Base-by-base conservation (phyloP, 345 rosid genomes). In the Arabis alpina region DNA sequence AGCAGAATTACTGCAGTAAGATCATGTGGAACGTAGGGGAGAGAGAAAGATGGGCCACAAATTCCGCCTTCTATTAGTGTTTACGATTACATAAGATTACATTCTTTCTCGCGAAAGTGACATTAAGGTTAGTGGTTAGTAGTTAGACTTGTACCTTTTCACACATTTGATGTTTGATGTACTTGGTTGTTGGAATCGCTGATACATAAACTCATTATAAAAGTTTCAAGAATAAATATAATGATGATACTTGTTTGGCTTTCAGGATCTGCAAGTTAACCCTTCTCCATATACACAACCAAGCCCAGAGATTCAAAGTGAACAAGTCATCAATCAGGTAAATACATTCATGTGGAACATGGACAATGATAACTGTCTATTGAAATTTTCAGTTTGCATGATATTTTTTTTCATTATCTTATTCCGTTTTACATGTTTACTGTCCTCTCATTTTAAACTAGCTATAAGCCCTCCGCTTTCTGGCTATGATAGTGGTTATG, bases 41-140 rank as follows among this genome's bases (percentile, higher is more conserved):
- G 89, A 41, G 85, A 80, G 81, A 83, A 79, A 60, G 86, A 82
- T 79, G 87, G 81, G 4, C 81, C 83, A 2, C 83, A 86, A 49
- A 59, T 87, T 70, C 84, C 83, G 2, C 61, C 85, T 1, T 70
- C 71, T 76, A 83, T 85, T 68, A 80, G 47, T 67, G 79, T 79
- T 42, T 87, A 77, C 71, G 85, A 82, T 34, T 86, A n/a, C n/a
- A n/a, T n/a, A n/a, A n/a, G n/a, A n/a, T n/a, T n/a, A 71, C 82
- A 78, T 86, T 80, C 79, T 87, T 3, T 85, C 85, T 19, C 86
- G 88, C 1, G 89, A 86, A 73, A 85, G 82, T 60, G 89, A 83
- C 48, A 83, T 87, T 52, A 79, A 87, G 83, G 92, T 19, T 19
- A 19, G 23, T 19, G 23, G 23, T 85, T 69, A 66, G 42, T 52